A percentile compares a stretch with the other conserved stretches of the same genome.
These are phyloP conservation scores for Ophiostoma montium DNA, from an alignment of 2,329 filamentous ascomycete genomes.

Conservation along the genomic window DNA sequence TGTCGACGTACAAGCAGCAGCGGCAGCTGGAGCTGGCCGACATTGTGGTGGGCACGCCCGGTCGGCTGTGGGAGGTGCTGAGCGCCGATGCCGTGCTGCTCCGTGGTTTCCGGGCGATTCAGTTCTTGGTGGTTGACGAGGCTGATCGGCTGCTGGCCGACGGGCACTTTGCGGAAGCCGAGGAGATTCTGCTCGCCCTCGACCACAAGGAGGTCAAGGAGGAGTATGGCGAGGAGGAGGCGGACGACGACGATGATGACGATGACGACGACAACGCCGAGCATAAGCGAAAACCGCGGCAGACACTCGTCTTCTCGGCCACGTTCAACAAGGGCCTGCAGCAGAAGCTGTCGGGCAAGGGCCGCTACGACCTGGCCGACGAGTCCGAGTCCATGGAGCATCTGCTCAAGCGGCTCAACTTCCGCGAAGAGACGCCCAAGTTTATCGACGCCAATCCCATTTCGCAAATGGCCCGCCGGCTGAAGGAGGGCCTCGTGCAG, in stretches of 20 bases:
- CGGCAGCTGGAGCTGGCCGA: conserved; percentile 72
- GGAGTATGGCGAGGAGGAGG: conserved; percentile 29
- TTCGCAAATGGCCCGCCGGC: conserved; percentile 70
- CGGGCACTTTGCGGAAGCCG: conserved; percentile 88
- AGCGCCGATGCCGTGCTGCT: conserved; percentile 59
- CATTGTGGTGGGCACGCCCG: conserved; percentile 86
- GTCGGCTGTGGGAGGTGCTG: conserved; percentile 87
- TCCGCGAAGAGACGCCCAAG: conserved; percentile 68
- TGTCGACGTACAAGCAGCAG: conserved; percentile 92
- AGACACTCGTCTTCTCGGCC: conserved; percentile 92
- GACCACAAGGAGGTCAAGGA: conserved; percentile 54
- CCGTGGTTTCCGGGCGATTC: conserved; percentile 54
- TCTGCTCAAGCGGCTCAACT: conserved; percentile 77
- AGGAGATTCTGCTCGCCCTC: conserved; percentile 71
- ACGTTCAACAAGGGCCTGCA: conserved; percentile 89
- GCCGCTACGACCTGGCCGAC: conserved; percentile 50
- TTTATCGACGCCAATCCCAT: conserved; percentile 87
- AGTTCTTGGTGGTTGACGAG: conserved; percentile 84
- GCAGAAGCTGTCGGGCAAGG: conserved; percentile 75
- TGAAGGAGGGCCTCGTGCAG: conserved; percentile 84
- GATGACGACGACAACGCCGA: conserved; percentile 15
- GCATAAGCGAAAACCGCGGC: conserved; percentile 34
- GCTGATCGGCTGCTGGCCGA: conserved; percentile 84
- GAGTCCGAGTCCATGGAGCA: conserved; percentile 84
- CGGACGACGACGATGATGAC: conserved; percentile 31